Percentiles rank a stretch among this genome's conserved stretches.
Evolutionary conservation across 768 basidiomycete genomes (phyloP).

Genomic region (Tulasnella sp.): DNA sequence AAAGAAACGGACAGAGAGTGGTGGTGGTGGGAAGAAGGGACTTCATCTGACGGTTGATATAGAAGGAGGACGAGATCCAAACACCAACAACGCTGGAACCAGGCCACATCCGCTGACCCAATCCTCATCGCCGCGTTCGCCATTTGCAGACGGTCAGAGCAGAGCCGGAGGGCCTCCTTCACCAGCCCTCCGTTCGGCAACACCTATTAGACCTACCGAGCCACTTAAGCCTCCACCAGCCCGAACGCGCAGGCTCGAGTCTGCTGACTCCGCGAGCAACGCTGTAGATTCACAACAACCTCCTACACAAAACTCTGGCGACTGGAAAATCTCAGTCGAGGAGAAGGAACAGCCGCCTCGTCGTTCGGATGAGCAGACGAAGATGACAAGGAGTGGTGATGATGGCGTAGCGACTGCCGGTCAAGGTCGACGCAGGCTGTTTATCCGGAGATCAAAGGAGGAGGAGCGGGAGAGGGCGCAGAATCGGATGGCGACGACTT

Average conservation of each 20-base stretch:
- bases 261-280: too few relatives aligned
- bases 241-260: too few relatives aligned
- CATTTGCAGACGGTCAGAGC: neutral
- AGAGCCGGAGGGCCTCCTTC: neutral
- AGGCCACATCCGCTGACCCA: neutral
- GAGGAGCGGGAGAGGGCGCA: neutral
- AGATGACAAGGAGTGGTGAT: neutral
- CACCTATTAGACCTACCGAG: too few relatives aligned
- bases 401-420: neutral
- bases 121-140: neutral
- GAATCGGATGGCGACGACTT: neutral
- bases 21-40: neutral
- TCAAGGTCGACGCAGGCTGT: neutral
- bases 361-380: conserved; percentile 1
- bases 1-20: neutral
- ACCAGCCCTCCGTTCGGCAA: too few relatives aligned
- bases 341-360: conserved; percentile 14
- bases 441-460: neutral
- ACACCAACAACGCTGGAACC: neutral
- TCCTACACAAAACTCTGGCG: too few relatives aligned
- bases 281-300: too few relatives aligned
- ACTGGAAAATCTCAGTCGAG: neutral
- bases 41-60: neutral
- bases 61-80: neutral
- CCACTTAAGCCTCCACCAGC: too few relatives aligned